A percentile compares a stretch with the other conserved stretches of the same genome.
phyloP scores from a whole-genome alignment of 768 basidiomycete species.

The Russula foetens region DNA sequence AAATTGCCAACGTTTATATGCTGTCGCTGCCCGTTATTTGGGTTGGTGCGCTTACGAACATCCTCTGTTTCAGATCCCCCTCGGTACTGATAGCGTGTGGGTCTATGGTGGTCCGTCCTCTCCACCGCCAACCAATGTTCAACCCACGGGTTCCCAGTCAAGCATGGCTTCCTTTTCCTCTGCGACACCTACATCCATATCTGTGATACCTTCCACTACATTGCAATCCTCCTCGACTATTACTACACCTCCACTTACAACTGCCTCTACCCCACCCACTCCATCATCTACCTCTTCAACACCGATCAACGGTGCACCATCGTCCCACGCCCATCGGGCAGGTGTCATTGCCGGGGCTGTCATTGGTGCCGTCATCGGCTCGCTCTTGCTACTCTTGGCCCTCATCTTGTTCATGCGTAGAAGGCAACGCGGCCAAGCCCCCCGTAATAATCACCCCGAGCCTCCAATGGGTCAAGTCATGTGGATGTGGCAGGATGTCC shows the following conservation, averaged over 20 bases:
- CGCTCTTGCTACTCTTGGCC: slow-evolving; percentile 11
- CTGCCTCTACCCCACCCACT: not conserved
- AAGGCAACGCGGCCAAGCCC: slow-evolving; percentile 27
- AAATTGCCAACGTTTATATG: not conserved
- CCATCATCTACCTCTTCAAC: not conserved
- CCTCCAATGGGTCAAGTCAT: slow-evolving; percentile 9
- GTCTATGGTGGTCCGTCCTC: slow-evolving; percentile 68
- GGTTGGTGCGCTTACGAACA: not conserved
- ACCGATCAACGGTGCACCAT: not conserved
- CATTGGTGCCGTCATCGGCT: slow-evolving; percentile 16
- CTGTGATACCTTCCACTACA: slow-evolving; percentile 26
- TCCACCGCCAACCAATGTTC: slow-evolving; percentile 29
- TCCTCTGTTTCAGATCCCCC: slow-evolving; percentile 49
- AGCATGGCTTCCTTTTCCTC: slow-evolving; percentile 21
- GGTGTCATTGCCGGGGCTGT: slow-evolving; percentile 17
- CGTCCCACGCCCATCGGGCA: not conserved
- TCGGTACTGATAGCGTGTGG: slow-evolving; percentile 53
- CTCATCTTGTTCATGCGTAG: slow-evolving; percentile 27
- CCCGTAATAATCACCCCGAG: not conserved
- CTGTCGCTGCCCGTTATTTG: not conserved
- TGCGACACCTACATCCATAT: slow-evolving; percentile 26
- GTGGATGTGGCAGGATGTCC: slow-evolving; percentile 20
- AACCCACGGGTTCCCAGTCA: slow-evolving; percentile 21
- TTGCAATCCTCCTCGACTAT: not conserved
- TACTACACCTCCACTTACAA: not conserved